These are phyloP conservation scores for Raphidocelis subcapitata DNA, from an alignment of 139 green algal genomes.

Conservation along the genomic window DNA sequence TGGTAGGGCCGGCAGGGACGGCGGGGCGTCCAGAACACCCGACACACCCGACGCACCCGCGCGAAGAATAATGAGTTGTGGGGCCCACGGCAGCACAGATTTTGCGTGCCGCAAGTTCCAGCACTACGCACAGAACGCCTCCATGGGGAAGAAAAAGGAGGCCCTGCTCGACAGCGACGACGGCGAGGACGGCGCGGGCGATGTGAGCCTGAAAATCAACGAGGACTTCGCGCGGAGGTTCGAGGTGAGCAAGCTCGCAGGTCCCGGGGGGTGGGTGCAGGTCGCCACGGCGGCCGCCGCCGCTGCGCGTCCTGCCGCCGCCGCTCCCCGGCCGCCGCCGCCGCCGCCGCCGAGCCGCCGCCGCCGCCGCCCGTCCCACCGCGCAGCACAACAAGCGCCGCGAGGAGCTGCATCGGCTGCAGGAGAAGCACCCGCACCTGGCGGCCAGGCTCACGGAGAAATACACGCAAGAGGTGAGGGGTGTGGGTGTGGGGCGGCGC, in stretches of 20 bases:
- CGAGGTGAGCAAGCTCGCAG: slow-evolving; percentile 47
- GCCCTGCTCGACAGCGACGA: slow-evolving; percentile 60
- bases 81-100: no score
- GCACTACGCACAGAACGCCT: no score
- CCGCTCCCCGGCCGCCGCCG: background rate
- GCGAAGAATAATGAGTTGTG: no score
- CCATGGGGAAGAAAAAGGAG: slow-evolving; percentile 26
- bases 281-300: background rate
- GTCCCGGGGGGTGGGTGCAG: background rate
- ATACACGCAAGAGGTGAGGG: slow-evolving; percentile 1
- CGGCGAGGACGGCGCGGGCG: slow-evolving; percentile 36
- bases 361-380: background rate
- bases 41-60: no score
- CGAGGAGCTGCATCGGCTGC: slow-evolving; percentile 76
- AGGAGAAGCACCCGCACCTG: slow-evolving; percentile 76
- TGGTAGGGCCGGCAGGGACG: no score
- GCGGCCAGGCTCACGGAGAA: slow-evolving; percentile 47
- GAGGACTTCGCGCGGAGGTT: slow-evolving; percentile 69
- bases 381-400: slow-evolving; percentile 83
- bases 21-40: no score
- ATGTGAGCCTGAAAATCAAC: slow-evolving; percentile 58
- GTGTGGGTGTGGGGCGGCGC: no score
- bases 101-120: no score
- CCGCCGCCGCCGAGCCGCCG: background rate
- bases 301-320: background rate